These are phyloP conservation scores for Salix suchowensis DNA, from an alignment of 345 rosid species.

Conservation along the genomic window DNA sequence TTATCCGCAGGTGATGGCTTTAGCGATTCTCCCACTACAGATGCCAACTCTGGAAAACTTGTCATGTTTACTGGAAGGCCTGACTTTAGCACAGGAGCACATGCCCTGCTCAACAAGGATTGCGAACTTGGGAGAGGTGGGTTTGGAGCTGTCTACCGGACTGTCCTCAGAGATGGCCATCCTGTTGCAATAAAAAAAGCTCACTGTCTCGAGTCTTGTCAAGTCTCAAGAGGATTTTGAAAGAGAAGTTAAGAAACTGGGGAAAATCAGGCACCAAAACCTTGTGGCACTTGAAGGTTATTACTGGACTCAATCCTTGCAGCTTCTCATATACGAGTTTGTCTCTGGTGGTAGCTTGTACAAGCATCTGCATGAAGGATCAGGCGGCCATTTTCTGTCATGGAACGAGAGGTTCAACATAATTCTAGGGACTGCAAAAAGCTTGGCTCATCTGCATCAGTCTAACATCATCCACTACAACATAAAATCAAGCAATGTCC, in stretches of 20 bases:
- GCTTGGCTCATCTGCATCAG: constrained; percentile 80
- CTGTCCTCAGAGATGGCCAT: constrained; percentile 68
- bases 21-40: constrained; percentile 75
- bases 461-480: constrained; percentile 85
- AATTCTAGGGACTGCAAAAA: constrained; percentile 80
- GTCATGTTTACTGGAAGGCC: constrained; percentile 98
- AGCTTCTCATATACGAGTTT: constrained; percentile 83
- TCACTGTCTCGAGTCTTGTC: constrained; percentile 91
- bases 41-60: constrained; percentile 95
- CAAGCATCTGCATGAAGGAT: constrained; percentile 81
- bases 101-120: constrained; percentile 90
- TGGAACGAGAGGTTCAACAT: constrained; percentile 90
- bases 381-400: constrained; percentile 49
- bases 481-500: constrained; percentile 85
- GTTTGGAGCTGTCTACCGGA: constrained; percentile 89
- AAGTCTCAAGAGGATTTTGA: constrained; percentile 95
- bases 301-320: constrained; percentile 94
- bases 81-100: constrained; percentile 84
- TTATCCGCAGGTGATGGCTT: constrained; percentile 78
- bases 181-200: constrained; percentile 96
- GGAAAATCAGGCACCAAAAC: constrained; percentile 72
- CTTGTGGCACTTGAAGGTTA: constrained; percentile 87
- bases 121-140: constrained; percentile 98
- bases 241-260: constrained; percentile 82
- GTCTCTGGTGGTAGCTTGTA: constrained; percentile 81